Conservation (phyloP, 768 basidiomycete genomes). For the Hygrocybe punicea region DNA sequence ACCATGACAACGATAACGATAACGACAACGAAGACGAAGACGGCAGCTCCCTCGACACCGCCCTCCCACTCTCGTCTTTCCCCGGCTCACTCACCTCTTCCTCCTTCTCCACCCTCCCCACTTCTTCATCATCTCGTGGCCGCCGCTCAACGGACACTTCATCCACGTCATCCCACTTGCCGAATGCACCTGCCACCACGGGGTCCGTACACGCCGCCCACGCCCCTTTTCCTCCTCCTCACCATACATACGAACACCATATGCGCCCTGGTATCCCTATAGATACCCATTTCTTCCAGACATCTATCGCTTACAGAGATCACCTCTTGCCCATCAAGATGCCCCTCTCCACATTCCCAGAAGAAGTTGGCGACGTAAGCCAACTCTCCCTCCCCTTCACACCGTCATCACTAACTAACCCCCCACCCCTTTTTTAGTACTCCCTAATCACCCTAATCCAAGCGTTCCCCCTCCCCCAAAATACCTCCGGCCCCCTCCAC, state of each 20-base stretch:
- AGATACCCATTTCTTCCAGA: constrained; percentile 94
- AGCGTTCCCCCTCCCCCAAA: constrained; percentile 63
- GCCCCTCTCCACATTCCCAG: constrained; percentile 83
- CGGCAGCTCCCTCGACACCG: background rate
- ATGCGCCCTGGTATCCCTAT: constrained; percentile 53
- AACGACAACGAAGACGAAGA: constrained; percentile 16
- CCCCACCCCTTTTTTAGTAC: constrained; percentile 51
- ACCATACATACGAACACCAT: constrained; percentile 44
- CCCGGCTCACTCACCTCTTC: background rate
- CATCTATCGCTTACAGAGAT: constrained; percentile 77
- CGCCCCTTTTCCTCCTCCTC: too few species aligned
- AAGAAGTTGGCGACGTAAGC: constrained; percentile 94
- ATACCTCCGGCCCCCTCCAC: constrained; percentile 70
- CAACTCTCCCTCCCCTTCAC: background rate
- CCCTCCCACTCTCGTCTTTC: background rate
- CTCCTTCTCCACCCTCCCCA: constrained; percentile 9
- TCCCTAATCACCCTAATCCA: constrained; percentile 88
- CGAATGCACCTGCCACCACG: too few species aligned
- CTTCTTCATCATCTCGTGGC: constrained; percentile 25
- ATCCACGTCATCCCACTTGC: too few species aligned
- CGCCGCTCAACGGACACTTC: too few species aligned
- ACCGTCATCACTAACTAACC: background rate
- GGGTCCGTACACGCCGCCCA: too few species aligned
- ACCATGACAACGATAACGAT: constrained; percentile 60
- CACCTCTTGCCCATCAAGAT: constrained; percentile 86